A percentile compares a stretch with the other conserved stretches of the same genome.
Evolutionary conservation across 106 monocot genomes (phyloP).

Genomic region (Allium fistulosum): DNA sequence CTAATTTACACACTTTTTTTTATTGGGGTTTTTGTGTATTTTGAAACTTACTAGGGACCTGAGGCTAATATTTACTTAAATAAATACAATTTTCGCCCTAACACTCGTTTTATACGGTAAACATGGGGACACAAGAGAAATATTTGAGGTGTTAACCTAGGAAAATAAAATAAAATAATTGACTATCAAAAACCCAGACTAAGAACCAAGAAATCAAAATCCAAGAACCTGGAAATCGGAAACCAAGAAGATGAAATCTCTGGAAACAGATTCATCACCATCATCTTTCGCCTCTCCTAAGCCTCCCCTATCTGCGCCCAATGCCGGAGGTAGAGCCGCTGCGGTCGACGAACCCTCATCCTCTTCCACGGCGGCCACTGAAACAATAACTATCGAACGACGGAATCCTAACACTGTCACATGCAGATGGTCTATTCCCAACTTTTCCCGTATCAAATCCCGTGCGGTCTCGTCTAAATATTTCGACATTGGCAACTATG

Average conservation of each 20-base stretch:
- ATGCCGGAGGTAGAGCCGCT: background rate
- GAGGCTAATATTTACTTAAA: no score
- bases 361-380: background rate
- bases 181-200: no score
- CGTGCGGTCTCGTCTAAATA: constrained; percentile 80
- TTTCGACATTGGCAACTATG: constrained; percentile 86
- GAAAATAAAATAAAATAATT: no score
- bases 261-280: background rate
- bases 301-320: background rate
- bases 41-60: no score
- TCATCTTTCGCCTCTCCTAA: background rate
- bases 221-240: no score
- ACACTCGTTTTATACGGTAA: no score
- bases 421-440: constrained; percentile 66
- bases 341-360: background rate
- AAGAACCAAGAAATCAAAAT: no score
- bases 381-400: background rate
- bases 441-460: constrained; percentile 49
- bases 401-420: constrained; percentile 31
- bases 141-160: no score
- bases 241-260: background rate
- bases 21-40: no score
- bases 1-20: no score
- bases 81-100: no score
- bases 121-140: no score